Evolutionary conservation across 192 early-diverging fungal species (phyloP).

Genomic region (Rhizophagus sp.): DNA sequence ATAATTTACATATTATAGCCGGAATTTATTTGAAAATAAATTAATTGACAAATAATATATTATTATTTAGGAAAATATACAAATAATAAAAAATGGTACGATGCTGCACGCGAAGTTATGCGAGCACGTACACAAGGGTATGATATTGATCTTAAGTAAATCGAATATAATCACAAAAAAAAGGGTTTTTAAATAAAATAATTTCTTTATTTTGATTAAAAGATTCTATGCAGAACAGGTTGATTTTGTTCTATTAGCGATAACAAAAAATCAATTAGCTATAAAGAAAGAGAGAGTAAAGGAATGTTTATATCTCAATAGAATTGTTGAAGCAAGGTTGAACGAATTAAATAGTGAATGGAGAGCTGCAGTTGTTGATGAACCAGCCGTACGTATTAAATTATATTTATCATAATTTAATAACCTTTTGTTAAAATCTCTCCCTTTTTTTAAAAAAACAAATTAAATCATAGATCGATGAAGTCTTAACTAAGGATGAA

Average conservation of each 20-base stretch:
- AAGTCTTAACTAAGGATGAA: neutral
- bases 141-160: neutral
- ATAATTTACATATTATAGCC: too few relatives aligned
- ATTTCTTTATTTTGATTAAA: neutral
- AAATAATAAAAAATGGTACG: constrained; percentile 18
- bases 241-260: constrained; percentile 55
- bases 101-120: constrained; percentile 7
- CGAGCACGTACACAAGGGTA: neutral
- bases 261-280: constrained; percentile 37
- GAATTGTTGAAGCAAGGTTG: constrained; percentile 33
- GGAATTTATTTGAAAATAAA: neutral
- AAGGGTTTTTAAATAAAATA: neutral
- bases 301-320: constrained; percentile 32
- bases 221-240: constrained; percentile 39
- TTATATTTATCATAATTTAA: too few relatives aligned
- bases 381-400: neutral
- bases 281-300: constrained; percentile 27
- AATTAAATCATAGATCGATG: neutral
- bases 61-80: constrained; percentile 16
- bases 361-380: constrained; percentile 38
- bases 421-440: too few relatives aligned
- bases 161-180: neutral
- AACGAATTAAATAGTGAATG: constrained; percentile 35
- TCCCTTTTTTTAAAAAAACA: neutral
- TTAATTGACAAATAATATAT: neutral